Evolutionary conservation across 257 asterid genomes (phyloP).

Genomic region (Solanum infundibuliforme): DNA sequence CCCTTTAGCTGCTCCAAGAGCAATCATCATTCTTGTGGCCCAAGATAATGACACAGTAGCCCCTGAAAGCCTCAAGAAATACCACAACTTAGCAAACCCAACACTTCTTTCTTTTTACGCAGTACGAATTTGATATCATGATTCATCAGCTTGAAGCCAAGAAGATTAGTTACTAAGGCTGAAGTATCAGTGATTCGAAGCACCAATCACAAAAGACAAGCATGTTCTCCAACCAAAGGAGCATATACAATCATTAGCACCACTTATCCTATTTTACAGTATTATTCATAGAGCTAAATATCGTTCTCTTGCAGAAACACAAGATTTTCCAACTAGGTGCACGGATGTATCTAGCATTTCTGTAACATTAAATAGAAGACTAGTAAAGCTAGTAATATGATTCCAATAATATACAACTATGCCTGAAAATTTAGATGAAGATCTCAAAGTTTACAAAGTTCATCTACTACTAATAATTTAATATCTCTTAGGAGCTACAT

Average conservation of each 20-base stretch:
- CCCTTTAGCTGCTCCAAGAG: slow-evolving; percentile 99
- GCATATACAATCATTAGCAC: not conserved
- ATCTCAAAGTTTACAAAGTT: not conserved
- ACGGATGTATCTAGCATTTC: not conserved
- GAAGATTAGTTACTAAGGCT: not conserved
- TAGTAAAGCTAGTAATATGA: not conserved
- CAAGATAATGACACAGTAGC: slow-evolving; percentile 77
- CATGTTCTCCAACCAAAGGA: not conserved
- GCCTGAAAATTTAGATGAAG: not conserved
- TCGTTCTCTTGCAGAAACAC: not conserved
- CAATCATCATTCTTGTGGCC: slow-evolving; percentile 97
- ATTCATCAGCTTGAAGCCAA: not conserved
- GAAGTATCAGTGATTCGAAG: not conserved
- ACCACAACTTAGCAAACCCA: slow-evolving; percentile 30
- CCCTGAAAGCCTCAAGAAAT: slow-evolving; percentile 73
- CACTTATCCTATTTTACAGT: not conserved
- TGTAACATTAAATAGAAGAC: not conserved
- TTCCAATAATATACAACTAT: not conserved
- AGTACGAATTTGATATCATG: not conserved
- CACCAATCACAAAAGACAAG: not conserved
- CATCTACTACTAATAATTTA: not conserved
- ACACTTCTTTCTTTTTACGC: not conserved
- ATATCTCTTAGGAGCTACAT: not conserved
- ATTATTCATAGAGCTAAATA: not conserved
- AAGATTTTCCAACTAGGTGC: not conserved